A percentile compares a stretch with the other conserved stretches of the same genome.
Conservation (phyloP, 2,329 filamentous ascomycete species). For the Alternaria angustiovoidea region DNA sequence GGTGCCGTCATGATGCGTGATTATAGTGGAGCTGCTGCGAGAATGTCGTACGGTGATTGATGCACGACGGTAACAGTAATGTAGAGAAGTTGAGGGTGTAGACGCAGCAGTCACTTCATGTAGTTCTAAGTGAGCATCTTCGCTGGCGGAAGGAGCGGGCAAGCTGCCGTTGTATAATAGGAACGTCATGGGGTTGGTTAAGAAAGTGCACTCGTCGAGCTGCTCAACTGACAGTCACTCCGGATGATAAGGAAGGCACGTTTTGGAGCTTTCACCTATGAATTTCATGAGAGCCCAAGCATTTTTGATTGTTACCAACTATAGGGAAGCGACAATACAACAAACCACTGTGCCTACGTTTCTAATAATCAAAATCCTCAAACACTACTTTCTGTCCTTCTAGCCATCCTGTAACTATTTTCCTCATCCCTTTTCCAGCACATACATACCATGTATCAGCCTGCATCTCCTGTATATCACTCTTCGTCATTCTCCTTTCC, state of each 20-base stretch:
- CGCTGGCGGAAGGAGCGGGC: not conserved
- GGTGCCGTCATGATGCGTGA: conserved; percentile 30
- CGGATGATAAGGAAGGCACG: not conserved
- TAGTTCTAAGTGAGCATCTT: not conserved
- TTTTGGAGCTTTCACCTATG: not conserved
- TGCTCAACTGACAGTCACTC: conserved; percentile 9
- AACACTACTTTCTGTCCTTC: conserved; percentile 56
- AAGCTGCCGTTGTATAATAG: not conserved
- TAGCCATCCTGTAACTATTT: conserved; percentile 59
- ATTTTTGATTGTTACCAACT: not conserved
- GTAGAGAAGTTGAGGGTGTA: conserved; percentile 3
- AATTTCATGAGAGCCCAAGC: not conserved
- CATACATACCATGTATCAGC: conserved; percentile 67
- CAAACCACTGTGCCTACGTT: not conserved
- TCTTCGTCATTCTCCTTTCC: conserved; percentile 56
- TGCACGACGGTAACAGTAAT: conserved; percentile 24
- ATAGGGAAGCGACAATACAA: not conserved
- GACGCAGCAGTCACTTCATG: not conserved
- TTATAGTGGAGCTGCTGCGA: conserved; percentile 14
- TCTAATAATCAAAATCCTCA: conserved; percentile 60
- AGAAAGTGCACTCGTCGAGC: conserved; percentile 3
- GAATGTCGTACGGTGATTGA: conserved; percentile 26
- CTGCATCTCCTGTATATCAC: conserved; percentile 52
- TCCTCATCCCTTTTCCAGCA: conserved; percentile 61
- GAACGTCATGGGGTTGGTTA: not conserved